These are phyloP conservation scores for Strobilomyces dryophilus DNA, from an alignment of 768 basidiomycete genomes.

Conservation along the genomic window DNA sequence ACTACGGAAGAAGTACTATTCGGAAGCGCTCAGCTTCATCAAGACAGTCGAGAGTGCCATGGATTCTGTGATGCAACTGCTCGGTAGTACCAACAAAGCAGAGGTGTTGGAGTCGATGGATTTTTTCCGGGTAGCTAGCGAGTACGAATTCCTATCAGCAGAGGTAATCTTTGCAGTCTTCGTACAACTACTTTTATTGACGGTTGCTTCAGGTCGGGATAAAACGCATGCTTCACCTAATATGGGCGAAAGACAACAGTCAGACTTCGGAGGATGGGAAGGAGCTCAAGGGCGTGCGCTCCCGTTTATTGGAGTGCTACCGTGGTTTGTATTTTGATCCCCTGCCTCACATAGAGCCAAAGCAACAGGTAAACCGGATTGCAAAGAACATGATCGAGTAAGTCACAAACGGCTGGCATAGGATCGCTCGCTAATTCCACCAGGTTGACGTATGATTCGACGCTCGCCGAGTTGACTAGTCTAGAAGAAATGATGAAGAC, in stretches of 20 bases:
- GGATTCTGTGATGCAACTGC: constrained; percentile 66
- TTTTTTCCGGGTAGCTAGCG: constrained; percentile 80
- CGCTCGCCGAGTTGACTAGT: constrained; percentile 91
- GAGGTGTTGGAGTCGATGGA: constrained; percentile 85
- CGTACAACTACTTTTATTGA: constrained; percentile 1
- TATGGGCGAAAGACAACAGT: constrained; percentile 94
- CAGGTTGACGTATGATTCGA: constrained; percentile 88
- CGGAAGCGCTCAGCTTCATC: constrained; percentile 84
- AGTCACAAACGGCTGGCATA: constrained; percentile 18
- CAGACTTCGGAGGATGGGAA: constrained; percentile 70
- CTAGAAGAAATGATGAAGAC: constrained; percentile 95
- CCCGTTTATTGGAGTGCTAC: constrained; percentile 86
- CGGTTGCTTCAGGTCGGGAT: constrained; percentile 61
- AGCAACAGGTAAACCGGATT: constrained; percentile 87
- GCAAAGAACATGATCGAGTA: constrained; percentile 98
- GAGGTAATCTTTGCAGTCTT: constrained; percentile 43
- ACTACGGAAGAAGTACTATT: constrained; percentile 80
- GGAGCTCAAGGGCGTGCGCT: constrained; percentile 85
- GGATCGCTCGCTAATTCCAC: not conserved
- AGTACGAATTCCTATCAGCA: constrained; percentile 76
- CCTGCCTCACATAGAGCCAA: constrained; percentile 65
- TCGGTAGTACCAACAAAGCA: constrained; percentile 82
- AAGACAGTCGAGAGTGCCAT: constrained; percentile 61
- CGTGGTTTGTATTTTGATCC: constrained; percentile 85
- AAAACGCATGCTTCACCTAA: constrained; percentile 94